Evolutionary conservation across 1,139 yeast genomes (phyloP).

Genomic region (Yamadazyma kanchanaburiensis): DNA sequence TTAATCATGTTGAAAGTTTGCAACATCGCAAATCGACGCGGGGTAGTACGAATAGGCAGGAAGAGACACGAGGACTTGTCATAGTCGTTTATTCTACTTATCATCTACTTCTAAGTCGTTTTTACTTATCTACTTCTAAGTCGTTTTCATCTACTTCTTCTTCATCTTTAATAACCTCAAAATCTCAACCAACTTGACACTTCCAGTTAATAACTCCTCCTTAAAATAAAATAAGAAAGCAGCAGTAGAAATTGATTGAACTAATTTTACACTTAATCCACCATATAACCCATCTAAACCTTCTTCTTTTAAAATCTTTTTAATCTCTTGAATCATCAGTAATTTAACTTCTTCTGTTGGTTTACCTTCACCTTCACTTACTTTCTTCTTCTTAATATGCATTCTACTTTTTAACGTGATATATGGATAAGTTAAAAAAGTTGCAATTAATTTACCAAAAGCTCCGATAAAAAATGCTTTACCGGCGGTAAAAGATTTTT

Average conservation of each 20-base stretch:
- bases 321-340: slow-evolving; percentile 43
- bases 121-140: background rate
- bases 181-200: slow-evolving; percentile 42
- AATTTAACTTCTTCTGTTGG: slow-evolving; percentile 18
- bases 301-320: slow-evolving; percentile 58
- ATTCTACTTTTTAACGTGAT: slow-evolving; percentile 85
- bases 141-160: slow-evolving; percentile 1
- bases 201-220: slow-evolving; percentile 69
- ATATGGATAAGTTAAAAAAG: slow-evolving; percentile 85
- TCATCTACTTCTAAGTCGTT: too few relatives aligned
- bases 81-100: too few relatives aligned
- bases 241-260: slow-evolving; percentile 83
- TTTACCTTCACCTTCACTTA: slow-evolving; percentile 10
- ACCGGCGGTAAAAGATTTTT: slow-evolving; percentile 45
- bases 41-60: too few relatives aligned
- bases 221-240: slow-evolving; percentile 90
- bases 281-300: slow-evolving; percentile 77
- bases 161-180: slow-evolving; percentile 25
- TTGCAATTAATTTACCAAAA: slow-evolving; percentile 82
- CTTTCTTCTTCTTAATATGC: slow-evolving; percentile 59
- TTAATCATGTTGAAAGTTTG: slow-evolving; percentile 8
- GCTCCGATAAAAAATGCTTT: slow-evolving; percentile 90
- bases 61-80: too few relatives aligned
- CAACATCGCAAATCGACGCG: slow-evolving; percentile 1
- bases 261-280: slow-evolving; percentile 74